Base-by-base conservation (phyloP, 306 rosid species). In the Quercus dentata region DNA sequence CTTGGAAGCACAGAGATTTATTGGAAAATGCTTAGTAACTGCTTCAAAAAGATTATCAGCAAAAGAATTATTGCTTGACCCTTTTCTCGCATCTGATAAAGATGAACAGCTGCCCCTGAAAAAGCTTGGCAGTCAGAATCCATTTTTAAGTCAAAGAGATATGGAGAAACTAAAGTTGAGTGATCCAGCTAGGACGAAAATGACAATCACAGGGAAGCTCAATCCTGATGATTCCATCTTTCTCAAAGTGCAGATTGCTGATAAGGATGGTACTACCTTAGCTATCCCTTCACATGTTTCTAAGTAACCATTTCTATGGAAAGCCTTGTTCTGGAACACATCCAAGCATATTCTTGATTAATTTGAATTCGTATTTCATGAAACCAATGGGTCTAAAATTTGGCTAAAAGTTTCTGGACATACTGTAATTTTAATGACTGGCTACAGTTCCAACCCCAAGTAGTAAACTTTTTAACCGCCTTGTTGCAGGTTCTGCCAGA, bases 151-250 rank as follows among this genome's bases (percentile, higher is more conserved):
- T 75, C 84, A 81, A 83, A 77, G 59, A 57, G 97, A 94, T 78
- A 83, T 90, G 84, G 89, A 86, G 56, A 89, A 88, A 44, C 81
- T 90, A 73, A 83, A 80, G 54, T 74, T 87, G 73, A 76, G 58
- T 76, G 79, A 74, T 74, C 73, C 56, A 64, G 64, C 76, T 44
- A 85, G 92, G 83, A 94, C 88, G 13, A 81, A 83, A 52, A 94
- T 92, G 98, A 87, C 92, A 76, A 94, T 94, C 81, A 92, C 94
- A 4, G 98, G 98, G 74, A 94, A 90, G 90, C 89, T 90, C 71
- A 94, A 92, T 79, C 89, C 91, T 12, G 93, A 92, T 59, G 90
- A 87, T 78, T 83, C 94, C 25, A 84, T 94, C 78, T 89, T 92
- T 83, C 91, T 94, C 79, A 92, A 87, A 90, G 96, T 92, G 81